Evolutionary conservation across 306 rosid genomes (phyloP), one percentile per base, ranked within the genome.

Genomic region (Malus sylvestris): DNA sequence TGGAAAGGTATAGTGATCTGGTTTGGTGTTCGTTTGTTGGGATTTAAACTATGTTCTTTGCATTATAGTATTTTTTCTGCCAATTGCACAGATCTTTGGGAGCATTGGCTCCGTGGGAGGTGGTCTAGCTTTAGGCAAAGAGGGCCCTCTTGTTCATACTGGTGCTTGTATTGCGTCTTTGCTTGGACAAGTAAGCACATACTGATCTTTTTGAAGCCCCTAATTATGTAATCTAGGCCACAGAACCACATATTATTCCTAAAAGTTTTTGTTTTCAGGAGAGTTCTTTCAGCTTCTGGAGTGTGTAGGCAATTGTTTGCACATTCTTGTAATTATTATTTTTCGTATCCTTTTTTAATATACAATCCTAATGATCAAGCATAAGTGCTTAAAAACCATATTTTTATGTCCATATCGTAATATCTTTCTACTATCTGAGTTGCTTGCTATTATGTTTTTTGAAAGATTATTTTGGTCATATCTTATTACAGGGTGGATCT

Each of bases 51-150:
- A 45, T 62, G 44, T 73, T 68, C 14, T 71, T 70, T 74, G 64
- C 71, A 30, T 76, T 66, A 51, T 78, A 30, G 29, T 78, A 2
- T 67, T 76, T 86, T 32, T 76, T 73, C 71, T 82, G 70, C 73
- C 42, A 79, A 78, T 46, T 68, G 77, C 68, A 63, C 84, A 95
- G 99, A 88, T 92, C 81, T 89, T 92, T 84, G 97, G 97, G 83
- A 95, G 99, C 90, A 95, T 95, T 84, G 99, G 99, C 49, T 92
- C 99, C 4, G 97, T 95, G 49, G 97, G 97, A 83, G 97, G 99
- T 63, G 99, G 97, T 71, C 93, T 92, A 80, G 99, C 99, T 82
- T 88, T 95, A 73, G 97, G 99, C 33, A 95, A 95, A 86, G 99
- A 95, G 84, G 99, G 99, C 67, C 99, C 97, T 79, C 97, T 95